Conservation (phyloP, 345 rosid genomes). For the Brassica incana region DNA sequence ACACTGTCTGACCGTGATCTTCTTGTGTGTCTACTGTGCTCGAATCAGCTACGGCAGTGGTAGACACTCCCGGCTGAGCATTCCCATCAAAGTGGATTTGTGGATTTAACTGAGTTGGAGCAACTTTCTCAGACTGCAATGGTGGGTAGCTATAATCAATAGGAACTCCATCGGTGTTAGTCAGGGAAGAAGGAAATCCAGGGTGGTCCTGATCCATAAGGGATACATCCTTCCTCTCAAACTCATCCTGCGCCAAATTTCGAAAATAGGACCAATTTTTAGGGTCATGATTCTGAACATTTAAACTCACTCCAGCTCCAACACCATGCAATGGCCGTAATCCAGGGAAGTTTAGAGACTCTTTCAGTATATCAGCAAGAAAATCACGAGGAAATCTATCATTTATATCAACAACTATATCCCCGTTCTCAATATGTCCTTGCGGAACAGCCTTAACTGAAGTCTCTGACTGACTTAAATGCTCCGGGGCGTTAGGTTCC, state of each 20-base stretch:
- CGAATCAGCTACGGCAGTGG: conserved; percentile 22
- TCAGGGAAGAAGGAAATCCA: conserved; percentile 60
- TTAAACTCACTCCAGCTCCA: conserved; percentile 77
- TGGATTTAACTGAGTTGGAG: conserved; percentile 30
- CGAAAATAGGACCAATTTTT: conserved; percentile 94
- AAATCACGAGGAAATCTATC: conserved; percentile 87
- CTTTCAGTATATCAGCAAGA: conserved; percentile 70
- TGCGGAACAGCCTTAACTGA: conserved; percentile 36
- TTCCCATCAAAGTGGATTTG: conserved; percentile 36
- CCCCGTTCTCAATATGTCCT: conserved; percentile 62
- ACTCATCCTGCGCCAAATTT: conserved; percentile 78
- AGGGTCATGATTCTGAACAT: conserved; percentile 78
- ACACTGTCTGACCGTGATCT: conserved; percentile 32
- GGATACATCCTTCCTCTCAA: conserved; percentile 68
- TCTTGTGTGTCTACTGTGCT: conserved; percentile 24
- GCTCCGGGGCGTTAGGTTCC: conserved; percentile 36
- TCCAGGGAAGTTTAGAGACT: conserved; percentile 47
- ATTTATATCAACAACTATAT: conserved; percentile 83
- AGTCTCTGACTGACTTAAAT: conserved; percentile 32
- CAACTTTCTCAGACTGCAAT: conserved; percentile 44
- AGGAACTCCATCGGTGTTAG: conserved; percentile 52
- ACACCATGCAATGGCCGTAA: conserved; percentile 54
- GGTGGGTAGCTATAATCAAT: conserved; percentile 45
- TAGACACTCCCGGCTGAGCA: conserved; percentile 31
- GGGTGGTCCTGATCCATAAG: conserved; percentile 95